These are phyloP conservation scores for Pestalotiopsis sp. DNA, from an alignment of 2,329 filamentous ascomycete species.

Conservation along the genomic window DNA sequence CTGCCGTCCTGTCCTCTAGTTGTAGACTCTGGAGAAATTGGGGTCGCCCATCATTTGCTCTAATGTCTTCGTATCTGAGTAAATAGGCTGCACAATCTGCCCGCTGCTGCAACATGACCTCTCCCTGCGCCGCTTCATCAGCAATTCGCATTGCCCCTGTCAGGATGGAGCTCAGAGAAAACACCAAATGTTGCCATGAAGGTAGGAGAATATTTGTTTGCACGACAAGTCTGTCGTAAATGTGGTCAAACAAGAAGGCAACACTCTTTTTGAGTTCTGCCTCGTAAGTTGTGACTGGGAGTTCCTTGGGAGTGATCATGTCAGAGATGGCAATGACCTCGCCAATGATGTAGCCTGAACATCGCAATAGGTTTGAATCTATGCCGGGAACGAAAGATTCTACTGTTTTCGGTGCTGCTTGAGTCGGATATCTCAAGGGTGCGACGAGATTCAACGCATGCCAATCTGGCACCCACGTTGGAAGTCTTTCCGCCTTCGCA, in stretches of 20 bases:
- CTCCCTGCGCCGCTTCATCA: neutral
- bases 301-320: conserved; percentile 9
- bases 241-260: neutral
- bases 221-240: neutral
- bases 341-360: neutral
- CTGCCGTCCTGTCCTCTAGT: neutral
- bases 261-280: conserved; percentile 1
- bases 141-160: neutral
- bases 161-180: neutral
- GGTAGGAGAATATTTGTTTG: neutral
- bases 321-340: neutral
- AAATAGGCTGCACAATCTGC: conserved; percentile 4
- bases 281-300: neutral
- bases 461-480: conserved; percentile 9
- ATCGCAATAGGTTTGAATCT: neutral
- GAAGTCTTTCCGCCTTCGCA: neutral
- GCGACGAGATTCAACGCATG: conserved; percentile 1
- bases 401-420: neutral
- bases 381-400: neutral
- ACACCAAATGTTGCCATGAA: neutral
- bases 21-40: neutral
- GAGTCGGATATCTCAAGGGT: conserved; percentile 3
- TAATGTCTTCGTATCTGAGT: neutral
- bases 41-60: neutral
- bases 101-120: neutral